Percentiles rank a stretch among this genome's conserved stretches.
phyloP scores from a whole-genome alignment of 768 basidiomycete genomes.

The Sutorius australiensis region DNA sequence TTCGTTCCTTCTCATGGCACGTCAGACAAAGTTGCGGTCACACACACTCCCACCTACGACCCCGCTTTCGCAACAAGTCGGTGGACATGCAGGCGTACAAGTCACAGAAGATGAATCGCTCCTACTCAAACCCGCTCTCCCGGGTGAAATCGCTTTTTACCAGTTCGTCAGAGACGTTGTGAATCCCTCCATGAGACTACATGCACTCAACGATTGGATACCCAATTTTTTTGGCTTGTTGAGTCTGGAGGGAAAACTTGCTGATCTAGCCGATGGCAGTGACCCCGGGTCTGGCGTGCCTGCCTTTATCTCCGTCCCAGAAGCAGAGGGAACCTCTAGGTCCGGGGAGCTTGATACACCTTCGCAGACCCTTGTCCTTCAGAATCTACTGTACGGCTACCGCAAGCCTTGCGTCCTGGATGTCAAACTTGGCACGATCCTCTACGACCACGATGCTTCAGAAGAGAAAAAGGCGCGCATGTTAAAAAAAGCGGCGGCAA shows the following conservation, averaged over 20 bases:
- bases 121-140: slow-evolving; percentile 74
- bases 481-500: slow-evolving; percentile 61
- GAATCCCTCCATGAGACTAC: slow-evolving; percentile 16
- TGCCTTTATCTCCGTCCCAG: slow-evolving; percentile 22
- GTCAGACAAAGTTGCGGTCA: slow-evolving; percentile 6
- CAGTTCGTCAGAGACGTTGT: slow-evolving; percentile 40
- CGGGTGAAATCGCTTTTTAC: slow-evolving; percentile 70
- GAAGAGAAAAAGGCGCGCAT: slow-evolving; percentile 78
- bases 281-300: slow-evolving; percentile 3
- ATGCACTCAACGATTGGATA: slow-evolving; percentile 50
- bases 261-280: slow-evolving; percentile 9
- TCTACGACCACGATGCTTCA: slow-evolving; percentile 68
- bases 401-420: slow-evolving; percentile 83
- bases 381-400: slow-evolving; percentile 77
- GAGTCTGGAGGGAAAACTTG: slow-evolving; percentile 53
- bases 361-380: slow-evolving; percentile 73
- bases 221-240: slow-evolving; percentile 81
- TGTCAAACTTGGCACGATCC: slow-evolving; percentile 85
- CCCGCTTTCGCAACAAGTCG: slow-evolving; percentile 63
- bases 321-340: slow-evolving; percentile 46
- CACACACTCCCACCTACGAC: slow-evolving; percentile 21
- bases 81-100: slow-evolving; percentile 75
- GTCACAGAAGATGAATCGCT: slow-evolving; percentile 69
- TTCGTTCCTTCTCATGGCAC: not conserved
- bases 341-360: not conserved